These are phyloP conservation scores for Crithidia bombi DNA, from an alignment of 208 protist genomes.

Conservation along the genomic window DNA sequence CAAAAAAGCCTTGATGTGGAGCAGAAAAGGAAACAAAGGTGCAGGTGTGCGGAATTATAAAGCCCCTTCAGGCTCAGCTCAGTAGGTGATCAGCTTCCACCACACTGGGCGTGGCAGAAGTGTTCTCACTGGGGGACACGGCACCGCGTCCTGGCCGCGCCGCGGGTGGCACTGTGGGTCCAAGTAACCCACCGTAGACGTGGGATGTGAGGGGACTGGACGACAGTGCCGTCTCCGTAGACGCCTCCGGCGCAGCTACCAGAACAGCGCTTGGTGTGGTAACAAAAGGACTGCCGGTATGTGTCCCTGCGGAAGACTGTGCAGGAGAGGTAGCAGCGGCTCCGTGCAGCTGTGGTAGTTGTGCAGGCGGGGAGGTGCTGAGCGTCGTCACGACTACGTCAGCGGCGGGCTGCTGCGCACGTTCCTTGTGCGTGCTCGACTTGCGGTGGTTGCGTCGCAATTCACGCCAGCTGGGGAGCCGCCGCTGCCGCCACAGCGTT, in stretches of 20 bases:
- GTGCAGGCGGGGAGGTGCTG: neutral
- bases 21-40: conserved; percentile 7
- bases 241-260: too few relatives aligned
- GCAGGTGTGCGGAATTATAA: neutral
- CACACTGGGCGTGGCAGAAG: conserved; percentile 21
- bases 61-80: neutral
- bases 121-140: neutral
- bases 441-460: conserved; percentile 13
- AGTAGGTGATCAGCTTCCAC: conserved; percentile 11
- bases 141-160: neutral
- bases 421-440: neutral
- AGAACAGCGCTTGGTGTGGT: too few relatives aligned
- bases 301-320: too few relatives aligned
- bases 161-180: too few relatives aligned
- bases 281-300: too few relatives aligned
- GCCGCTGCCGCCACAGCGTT: conserved; percentile 19
- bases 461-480: conserved; percentile 28
- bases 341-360: too few relatives aligned
- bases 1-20: too few relatives aligned
- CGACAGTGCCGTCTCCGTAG: too few relatives aligned
- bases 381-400: conserved; percentile 12
- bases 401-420: neutral
- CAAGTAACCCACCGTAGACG: too few relatives aligned
- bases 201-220: too few relatives aligned
- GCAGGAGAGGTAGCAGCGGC: too few relatives aligned